Percentiles rank a stretch among this genome's conserved stretches.
Evolutionary conservation across 2,329 filamentous ascomycete genomes (phyloP).

Genomic region (Fusarium incarnatum): DNA sequence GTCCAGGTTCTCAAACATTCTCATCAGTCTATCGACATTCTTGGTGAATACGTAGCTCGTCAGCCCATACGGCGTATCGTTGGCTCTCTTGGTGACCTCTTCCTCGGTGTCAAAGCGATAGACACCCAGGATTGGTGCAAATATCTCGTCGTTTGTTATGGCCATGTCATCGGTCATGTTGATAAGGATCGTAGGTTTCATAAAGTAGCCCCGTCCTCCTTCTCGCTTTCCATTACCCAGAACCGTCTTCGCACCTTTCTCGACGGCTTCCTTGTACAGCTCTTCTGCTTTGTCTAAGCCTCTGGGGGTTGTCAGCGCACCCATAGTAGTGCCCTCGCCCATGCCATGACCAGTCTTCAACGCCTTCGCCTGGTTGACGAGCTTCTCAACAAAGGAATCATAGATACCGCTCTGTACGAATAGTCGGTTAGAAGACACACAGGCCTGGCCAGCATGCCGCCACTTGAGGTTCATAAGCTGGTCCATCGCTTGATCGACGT

Average conservation of each 20-base stretch:
- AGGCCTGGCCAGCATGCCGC: slow-evolving; percentile 74
- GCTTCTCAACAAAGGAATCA: not conserved
- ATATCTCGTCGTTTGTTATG: not conserved
- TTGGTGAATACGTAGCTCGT: not conserved
- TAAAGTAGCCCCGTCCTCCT: not conserved
- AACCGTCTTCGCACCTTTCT: not conserved
- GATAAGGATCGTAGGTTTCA: not conserved
- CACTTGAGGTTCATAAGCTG: slow-evolving; percentile 63
- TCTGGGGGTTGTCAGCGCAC: not conserved
- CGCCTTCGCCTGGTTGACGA: not conserved
- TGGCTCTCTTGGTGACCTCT: not conserved
- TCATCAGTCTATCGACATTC: not conserved
- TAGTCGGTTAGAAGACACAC: not conserved
- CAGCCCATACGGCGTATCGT: not conserved
- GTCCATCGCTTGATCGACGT: slow-evolving; percentile 45
- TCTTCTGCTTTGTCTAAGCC: not conserved
- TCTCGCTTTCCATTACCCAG: not conserved
- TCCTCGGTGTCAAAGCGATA: not conserved
- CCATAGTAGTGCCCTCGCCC: not conserved
- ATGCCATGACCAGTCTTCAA: not conserved
- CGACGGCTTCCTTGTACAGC: not conserved
- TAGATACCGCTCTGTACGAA: not conserved
- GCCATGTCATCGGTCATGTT: not conserved
- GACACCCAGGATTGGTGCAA: not conserved
- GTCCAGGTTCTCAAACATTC: not conserved